Conservation (phyloP, 2,329 filamentous ascomycete genomes). For the Monosporascus sp. region DNA sequence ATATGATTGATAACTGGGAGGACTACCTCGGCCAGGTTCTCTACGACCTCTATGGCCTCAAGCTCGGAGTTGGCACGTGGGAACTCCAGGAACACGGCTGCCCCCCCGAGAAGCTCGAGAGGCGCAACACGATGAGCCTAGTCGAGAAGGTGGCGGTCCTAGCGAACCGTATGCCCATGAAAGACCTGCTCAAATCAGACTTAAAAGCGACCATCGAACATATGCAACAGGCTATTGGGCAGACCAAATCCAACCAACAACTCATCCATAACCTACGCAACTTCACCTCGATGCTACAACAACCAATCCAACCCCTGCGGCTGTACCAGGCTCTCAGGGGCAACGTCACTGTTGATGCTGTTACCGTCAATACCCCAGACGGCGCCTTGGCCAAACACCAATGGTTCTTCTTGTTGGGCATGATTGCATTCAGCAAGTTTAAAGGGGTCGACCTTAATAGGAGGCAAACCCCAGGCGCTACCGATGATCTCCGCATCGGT, state of each 20-base stretch:
- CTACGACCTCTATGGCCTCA: constrained; percentile 76
- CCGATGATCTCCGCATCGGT: constrained; percentile 77
- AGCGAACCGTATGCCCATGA: constrained; percentile 78
- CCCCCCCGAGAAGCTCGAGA: constrained; percentile 69
- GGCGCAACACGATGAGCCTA: constrained; percentile 71
- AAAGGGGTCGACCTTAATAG: constrained; percentile 64
- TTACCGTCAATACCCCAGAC: constrained; percentile 63
- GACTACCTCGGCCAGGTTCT: constrained; percentile 81
- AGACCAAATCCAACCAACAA: constrained; percentile 70
- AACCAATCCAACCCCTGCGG: constrained; percentile 73
- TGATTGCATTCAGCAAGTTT: constrained; percentile 84
- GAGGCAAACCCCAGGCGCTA: constrained; percentile 70
- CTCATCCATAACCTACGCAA: constrained; percentile 85
- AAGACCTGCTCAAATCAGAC: constrained; percentile 86
- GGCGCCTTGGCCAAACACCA: constrained; percentile 71
- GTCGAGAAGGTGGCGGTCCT: constrained; percentile 80
- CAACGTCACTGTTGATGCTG: constrained; percentile 65
- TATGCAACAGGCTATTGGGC: constrained; percentile 81
- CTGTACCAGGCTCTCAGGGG: constrained; percentile 79
- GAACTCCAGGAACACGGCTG: constrained; percentile 76
- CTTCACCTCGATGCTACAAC: constrained; percentile 74
- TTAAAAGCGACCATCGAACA: constrained; percentile 87
- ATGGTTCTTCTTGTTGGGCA: constrained; percentile 89
- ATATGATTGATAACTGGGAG: constrained; percentile 75
- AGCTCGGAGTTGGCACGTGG: constrained; percentile 62